Conservation (phyloP, 2,329 filamentous ascomycete genomes). For the Simplicillium sp. region DNA sequence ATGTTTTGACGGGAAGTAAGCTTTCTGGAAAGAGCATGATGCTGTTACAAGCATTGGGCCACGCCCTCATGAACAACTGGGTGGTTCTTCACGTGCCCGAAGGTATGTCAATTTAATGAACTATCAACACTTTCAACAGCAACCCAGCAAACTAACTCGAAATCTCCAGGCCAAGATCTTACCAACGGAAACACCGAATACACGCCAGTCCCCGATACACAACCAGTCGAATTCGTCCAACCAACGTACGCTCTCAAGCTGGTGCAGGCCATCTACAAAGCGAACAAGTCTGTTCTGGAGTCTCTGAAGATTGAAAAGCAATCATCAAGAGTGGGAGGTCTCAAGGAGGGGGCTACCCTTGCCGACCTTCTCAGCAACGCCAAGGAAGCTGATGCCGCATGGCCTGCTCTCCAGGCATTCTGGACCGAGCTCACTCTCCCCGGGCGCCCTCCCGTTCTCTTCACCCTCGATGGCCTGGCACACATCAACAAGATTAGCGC, state of each 20-base stretch:
- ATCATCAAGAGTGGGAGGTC: conserved; percentile 32
- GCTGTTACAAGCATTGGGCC: conserved; percentile 72
- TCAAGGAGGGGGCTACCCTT: conserved; percentile 51
- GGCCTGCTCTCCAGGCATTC: conserved; percentile 70
- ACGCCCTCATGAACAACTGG: conserved; percentile 77
- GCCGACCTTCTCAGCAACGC: conserved; percentile 60
- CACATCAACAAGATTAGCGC: conserved; percentile 72
- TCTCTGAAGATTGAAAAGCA: conserved; percentile 33
- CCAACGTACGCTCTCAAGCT: conserved; percentile 67
- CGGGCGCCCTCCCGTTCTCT: conserved; percentile 51
- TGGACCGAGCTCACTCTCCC: conserved; percentile 65
- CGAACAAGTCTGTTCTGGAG: conserved; percentile 59
- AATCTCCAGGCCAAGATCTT: conserved; percentile 61
- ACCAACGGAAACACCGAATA: conserved; percentile 77
- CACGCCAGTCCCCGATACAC: conserved; percentile 51
- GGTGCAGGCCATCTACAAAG: conserved; percentile 60
- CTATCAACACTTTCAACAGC: conserved; percentile 1
- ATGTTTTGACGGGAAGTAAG: conserved; percentile 64
- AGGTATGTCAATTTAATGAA: conserved; percentile 45
- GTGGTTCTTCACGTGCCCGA: conserved; percentile 85
- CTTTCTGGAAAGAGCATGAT: conserved; percentile 81
- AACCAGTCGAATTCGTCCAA: conserved; percentile 61
- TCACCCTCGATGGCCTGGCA: conserved; percentile 68
- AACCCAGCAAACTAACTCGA: conserved; percentile 7
- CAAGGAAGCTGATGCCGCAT: conserved; percentile 67